Evolutionary conservation across 2,329 filamentous ascomycete genomes (phyloP).

Genomic region (Rutstroemia sydowiana): DNA sequence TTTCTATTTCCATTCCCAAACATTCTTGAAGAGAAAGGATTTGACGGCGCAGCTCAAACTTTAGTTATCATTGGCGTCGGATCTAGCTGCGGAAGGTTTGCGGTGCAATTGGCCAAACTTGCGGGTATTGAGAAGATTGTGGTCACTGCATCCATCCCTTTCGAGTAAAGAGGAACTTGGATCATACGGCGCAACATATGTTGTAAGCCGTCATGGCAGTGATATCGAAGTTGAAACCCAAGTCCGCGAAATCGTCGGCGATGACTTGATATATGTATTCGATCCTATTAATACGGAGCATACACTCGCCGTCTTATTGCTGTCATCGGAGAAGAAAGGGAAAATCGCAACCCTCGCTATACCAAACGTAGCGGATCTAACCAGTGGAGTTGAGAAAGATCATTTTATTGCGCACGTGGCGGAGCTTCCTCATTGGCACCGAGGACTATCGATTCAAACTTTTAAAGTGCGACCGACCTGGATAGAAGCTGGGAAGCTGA

Average conservation of each 20-base stretch:
- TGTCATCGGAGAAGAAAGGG: constrained; percentile 8
- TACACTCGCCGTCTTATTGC: not conserved
- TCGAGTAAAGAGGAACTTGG: constrained; percentile 27
- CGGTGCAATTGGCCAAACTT: constrained; percentile 28
- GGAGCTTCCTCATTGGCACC: not conserved
- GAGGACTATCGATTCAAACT: not conserved
- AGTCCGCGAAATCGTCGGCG: not conserved
- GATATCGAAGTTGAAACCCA: constrained; percentile 1
- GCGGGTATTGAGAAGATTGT: constrained; percentile 34
- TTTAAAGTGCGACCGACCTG: not conserved
- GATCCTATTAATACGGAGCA: constrained; percentile 8
- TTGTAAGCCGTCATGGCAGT: constrained; percentile 30
- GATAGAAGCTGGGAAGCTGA: constrained; percentile 2
- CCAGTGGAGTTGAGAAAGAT: not conserved
- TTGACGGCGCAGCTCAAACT: constrained; percentile 1
- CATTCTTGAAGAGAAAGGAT: not conserved
- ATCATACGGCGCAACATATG: constrained; percentile 34
- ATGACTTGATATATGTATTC: constrained; percentile 3
- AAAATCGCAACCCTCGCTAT: not conserved
- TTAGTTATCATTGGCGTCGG: constrained; percentile 32
- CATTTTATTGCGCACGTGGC: not conserved
- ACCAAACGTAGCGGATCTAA: not conserved
- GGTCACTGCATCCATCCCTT: constrained; percentile 29
- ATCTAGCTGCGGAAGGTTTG: constrained; percentile 30
- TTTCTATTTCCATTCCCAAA: constrained; percentile 3